These are phyloP conservation scores for Colletotrichum scovillei DNA, from an alignment of 2,329 filamentous ascomycete genomes.

Conservation along the genomic window DNA sequence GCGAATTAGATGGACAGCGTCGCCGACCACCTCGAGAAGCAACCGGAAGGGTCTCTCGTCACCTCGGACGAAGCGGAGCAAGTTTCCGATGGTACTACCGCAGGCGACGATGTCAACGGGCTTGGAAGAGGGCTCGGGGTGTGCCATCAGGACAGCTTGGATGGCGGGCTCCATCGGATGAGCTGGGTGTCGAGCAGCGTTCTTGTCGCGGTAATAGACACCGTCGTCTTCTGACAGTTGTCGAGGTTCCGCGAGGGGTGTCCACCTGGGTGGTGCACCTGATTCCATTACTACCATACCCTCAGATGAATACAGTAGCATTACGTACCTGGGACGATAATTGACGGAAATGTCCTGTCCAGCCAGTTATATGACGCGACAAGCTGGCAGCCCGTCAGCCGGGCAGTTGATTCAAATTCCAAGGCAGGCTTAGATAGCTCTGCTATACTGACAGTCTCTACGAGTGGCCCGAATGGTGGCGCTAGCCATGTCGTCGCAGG, in stretches of 20 bases:
- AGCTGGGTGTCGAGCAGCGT: slow-evolving; percentile 60
- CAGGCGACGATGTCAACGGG: slow-evolving; percentile 69
- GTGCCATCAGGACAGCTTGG: slow-evolving; percentile 45
- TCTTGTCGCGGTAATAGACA: slow-evolving; percentile 64
- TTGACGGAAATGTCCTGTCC: slow-evolving; percentile 39
- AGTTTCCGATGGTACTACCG: slow-evolving; percentile 69
- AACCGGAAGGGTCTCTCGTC: slow-evolving; percentile 66
- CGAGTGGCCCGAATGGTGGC: slow-evolving; percentile 24
- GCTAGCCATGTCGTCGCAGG: neutral
- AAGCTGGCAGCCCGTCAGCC: slow-evolving; percentile 26
- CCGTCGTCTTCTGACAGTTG: slow-evolving; percentile 57
- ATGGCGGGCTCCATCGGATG: slow-evolving; percentile 65
- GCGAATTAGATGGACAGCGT: slow-evolving; percentile 72
- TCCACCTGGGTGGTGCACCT: slow-evolving; percentile 65
- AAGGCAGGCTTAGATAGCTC: slow-evolving; percentile 1
- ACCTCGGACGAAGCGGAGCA: slow-evolving; percentile 65
- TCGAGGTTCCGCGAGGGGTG: slow-evolving; percentile 48
- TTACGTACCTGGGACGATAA: slow-evolving; percentile 47
- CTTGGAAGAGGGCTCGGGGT: slow-evolving; percentile 46
- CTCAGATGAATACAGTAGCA: neutral
- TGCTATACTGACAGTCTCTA: neutral
- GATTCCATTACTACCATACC: neutral
- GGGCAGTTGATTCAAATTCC: neutral
- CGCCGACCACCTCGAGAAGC: slow-evolving; percentile 63
- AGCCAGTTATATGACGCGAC: slow-evolving; percentile 53